These are phyloP conservation scores for Leishmania turanica DNA, from an alignment of 208 protist genomes.

Conservation along the genomic window DNA sequence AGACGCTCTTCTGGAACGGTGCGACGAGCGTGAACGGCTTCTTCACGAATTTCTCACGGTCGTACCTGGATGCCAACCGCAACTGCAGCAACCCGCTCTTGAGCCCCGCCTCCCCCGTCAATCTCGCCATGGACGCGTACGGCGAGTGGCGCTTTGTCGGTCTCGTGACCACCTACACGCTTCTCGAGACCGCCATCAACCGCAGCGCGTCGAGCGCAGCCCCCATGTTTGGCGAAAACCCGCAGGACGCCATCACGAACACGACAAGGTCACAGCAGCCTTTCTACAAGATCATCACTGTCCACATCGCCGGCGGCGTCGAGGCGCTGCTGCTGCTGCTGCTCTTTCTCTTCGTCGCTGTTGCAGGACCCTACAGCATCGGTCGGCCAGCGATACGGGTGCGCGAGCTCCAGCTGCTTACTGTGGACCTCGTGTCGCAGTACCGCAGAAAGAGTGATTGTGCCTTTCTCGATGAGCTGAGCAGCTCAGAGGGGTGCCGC, in stretches of 20 bases:
- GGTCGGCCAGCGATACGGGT: background rate
- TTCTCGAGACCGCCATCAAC: constrained; percentile 23
- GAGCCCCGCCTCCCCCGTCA: constrained; percentile 2
- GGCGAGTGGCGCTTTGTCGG: constrained; percentile 38
- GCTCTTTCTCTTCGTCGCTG: constrained; percentile 13
- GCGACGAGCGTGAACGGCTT: constrained; percentile 29
- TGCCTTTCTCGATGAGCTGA: constrained; percentile 12
- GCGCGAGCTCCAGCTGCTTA: background rate
- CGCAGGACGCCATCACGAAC: constrained; percentile 7
- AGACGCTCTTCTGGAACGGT: constrained; percentile 39
- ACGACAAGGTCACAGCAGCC: background rate
- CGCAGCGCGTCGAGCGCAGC: background rate
- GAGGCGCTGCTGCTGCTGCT: constrained; percentile 12
- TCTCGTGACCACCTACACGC: constrained; percentile 15
- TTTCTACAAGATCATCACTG: constrained; percentile 8
- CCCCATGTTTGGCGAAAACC: constrained; percentile 12
- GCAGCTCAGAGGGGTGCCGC: constrained; percentile 11
- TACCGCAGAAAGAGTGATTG: background rate
- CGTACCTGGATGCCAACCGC: constrained; percentile 19
- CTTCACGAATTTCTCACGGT: constrained; percentile 28
- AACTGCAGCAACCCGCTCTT: constrained; percentile 29
- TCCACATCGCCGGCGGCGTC: constrained; percentile 12
- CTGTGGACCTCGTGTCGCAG: constrained; percentile 2
- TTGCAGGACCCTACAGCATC: background rate
- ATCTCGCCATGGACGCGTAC: constrained; percentile 24